Base-by-base conservation (phyloP, 2,329 filamentous ascomycete genomes). In the Ophiocordyceps camponoti-floridani region DNA sequence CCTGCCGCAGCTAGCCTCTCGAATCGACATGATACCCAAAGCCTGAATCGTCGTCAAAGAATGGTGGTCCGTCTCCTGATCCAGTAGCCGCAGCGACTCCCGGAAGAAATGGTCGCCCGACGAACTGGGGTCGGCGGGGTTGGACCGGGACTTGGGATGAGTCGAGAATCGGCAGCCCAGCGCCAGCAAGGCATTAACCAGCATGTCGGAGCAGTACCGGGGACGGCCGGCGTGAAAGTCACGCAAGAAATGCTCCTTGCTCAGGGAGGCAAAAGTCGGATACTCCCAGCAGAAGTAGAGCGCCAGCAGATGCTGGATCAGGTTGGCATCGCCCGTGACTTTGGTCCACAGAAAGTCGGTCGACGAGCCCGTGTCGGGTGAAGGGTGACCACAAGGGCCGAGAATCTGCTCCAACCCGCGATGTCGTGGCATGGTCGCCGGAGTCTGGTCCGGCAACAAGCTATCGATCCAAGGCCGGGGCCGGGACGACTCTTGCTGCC, bases 261-360 rank as follows among this genome's bases (percentile, higher is more conserved):
- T 82, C 41, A 86, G 69, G 2, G 82, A 75, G 4, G 79, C 75
- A 59, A 84, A 84, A 12, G 80, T 84, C 3, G 82, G 79, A 56
- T 86, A 84, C 50, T 82, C 75, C 73, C 81, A 85, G 62, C 78
- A 82, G 51, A 84, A 84, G 60, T 84, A 84, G 30, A 83, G 63
- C 0, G 72, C 68, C 44, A 84, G 60, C 10, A 84, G 64, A 51
- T 79, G 77, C 48, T 77, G 68, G 1, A 84, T 73, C 28, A 84
- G 67, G 12, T 57, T 61, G 12, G 64, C 53, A 50, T 84, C 77
- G 3, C 58, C 54, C 2, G 77, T 81, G 19, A 83, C 68, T 37
- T 53, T 64, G 1, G 79, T 82, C 80, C 79, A 84, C 0, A 64
- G 65, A 4, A 54, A 58, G 0, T 64, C 53, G 0, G 68, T 61